These are phyloP conservation scores for Mangifera indica DNA, from an alignment of 345 rosid genomes.

Conservation along the genomic window DNA sequence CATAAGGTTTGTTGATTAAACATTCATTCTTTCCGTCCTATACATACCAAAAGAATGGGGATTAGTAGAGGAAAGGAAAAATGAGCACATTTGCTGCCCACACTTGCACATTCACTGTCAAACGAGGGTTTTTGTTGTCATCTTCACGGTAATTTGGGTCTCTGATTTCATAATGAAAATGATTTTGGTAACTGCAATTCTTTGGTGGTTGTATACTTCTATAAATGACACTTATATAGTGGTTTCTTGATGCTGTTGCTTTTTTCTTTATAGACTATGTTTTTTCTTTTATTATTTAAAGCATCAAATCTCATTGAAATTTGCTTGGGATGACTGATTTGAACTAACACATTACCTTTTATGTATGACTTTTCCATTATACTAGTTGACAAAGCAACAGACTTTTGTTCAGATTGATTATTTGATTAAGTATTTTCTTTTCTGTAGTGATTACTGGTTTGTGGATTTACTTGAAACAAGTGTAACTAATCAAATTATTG, in stretches of 20 bases:
- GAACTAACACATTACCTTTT: not conserved
- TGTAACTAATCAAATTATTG: slow-evolving; percentile 19
- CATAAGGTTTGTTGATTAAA: not conserved
- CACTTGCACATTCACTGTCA: not conserved
- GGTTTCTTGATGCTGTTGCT: not conserved
- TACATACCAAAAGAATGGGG: not conserved
- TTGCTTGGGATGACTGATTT: not conserved
- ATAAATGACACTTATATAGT: not conserved
- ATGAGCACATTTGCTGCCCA: not conserved
- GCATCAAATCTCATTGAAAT: not conserved
- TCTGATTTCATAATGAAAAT: not conserved
- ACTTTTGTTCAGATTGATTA: not conserved
- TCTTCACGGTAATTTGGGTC: not conserved
- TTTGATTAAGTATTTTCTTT: not conserved
- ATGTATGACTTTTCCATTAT: not conserved
- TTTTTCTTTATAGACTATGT: not conserved
- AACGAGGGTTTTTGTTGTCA: not conserved
- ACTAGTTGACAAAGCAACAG: not conserved
- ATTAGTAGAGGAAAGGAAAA: not conserved
- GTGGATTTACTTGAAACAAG: slow-evolving; percentile 6
- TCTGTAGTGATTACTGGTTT: not conserved
- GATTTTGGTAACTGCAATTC: not conserved
- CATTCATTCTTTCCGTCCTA: not conserved
- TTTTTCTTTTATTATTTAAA: not conserved
- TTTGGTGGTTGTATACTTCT: not conserved